A percentile compares a stretch with the other conserved stretches of the same genome.
These are phyloP conservation scores for Vavraia culicis DNA, from an alignment of 371 early-diverging fungal genomes.

Conservation along the genomic window DNA sequence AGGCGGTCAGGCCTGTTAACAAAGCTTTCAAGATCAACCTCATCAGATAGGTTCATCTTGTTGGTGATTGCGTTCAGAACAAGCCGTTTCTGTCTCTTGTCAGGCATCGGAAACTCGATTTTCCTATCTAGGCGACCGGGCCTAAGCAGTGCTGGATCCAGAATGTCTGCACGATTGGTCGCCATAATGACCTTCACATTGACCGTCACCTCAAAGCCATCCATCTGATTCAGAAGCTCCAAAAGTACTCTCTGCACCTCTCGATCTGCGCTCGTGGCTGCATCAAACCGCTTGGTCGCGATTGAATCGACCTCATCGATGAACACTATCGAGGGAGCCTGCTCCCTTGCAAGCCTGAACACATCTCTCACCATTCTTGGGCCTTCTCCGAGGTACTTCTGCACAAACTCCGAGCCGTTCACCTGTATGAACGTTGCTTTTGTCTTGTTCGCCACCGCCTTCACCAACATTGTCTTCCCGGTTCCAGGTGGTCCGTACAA, in stretches of 20 bases:
- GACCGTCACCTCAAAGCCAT: constrained; percentile 91
- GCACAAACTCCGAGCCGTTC: constrained; percentile 77
- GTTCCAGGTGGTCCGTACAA: constrained; percentile 95
- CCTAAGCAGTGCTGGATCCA: constrained; percentile 81
- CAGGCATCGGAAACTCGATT: constrained; percentile 70
- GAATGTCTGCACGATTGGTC: constrained; percentile 88
- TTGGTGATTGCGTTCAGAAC: constrained; percentile 82
- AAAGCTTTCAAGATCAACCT: constrained; percentile 93
- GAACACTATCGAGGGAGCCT: constrained; percentile 70
- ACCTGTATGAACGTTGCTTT: constrained; percentile 57
- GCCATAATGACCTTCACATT: constrained; percentile 96
- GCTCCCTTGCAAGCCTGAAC: constrained; percentile 50
- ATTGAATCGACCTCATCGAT: constrained; percentile 94
- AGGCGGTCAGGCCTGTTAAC: constrained; percentile 88
- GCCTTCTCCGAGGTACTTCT: constrained; percentile 73
- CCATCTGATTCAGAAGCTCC: constrained; percentile 97
- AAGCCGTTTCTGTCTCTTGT: constrained; percentile 90
- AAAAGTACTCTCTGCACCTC: constrained; percentile 96
- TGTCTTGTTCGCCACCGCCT: constrained; percentile 75
- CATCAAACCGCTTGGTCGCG: constrained; percentile 95
- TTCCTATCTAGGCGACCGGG: constrained; percentile 92
- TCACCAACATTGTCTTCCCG: constrained; percentile 91
- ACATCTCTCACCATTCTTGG: constrained; percentile 49
- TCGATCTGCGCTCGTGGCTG: constrained; percentile 93
- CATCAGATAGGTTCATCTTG: constrained; percentile 90